Conservation (phyloP, 192 early-diverging fungal genomes). For the Geranomyces variabilis region DNA sequence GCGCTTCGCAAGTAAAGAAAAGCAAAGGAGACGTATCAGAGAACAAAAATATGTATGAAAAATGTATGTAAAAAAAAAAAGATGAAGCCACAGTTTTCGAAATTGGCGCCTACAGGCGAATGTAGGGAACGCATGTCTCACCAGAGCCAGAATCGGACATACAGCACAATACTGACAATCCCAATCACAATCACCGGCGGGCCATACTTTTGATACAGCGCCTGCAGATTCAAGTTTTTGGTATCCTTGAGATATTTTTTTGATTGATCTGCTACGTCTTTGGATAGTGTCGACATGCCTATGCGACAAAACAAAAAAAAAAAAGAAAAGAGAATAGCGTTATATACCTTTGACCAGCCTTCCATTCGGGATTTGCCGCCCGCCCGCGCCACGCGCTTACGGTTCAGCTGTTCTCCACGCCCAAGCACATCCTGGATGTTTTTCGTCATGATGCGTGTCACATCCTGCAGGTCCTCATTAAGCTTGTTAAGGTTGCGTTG, state of each 20-base stretch:
- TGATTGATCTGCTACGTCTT: slow-evolving; percentile 69
- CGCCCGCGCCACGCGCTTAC: no score
- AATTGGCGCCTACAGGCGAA: no score
- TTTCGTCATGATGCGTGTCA: slow-evolving; percentile 96
- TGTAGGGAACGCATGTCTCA: no score
- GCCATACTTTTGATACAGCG: slow-evolving; percentile 93
- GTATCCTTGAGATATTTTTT: slow-evolving; percentile 87
- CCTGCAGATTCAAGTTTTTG: slow-evolving; percentile 84
- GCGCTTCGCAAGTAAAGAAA: no score
- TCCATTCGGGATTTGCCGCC: no score
- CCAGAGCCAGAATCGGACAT: slow-evolving; percentile 63
- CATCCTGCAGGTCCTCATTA: slow-evolving; percentile 95
- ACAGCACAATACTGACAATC: slow-evolving; percentile 82
- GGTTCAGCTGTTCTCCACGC: slow-evolving; percentile 81
- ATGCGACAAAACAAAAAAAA: slow-evolving; percentile 5
- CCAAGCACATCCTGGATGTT: slow-evolving; percentile 97
- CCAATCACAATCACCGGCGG: slow-evolving; percentile 78
- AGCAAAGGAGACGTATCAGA: no score
- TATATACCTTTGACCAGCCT: no score
- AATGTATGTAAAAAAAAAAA: no score
- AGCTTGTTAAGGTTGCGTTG: slow-evolving; percentile 89
- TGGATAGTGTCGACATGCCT: slow-evolving; percentile 70
- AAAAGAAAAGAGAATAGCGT: neutral
- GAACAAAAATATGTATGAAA: no score
- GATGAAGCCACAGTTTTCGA: no score